Percentiles rank a stretch among this genome's conserved stretches.
Evolutionary conservation across 768 basidiomycete species (phyloP).

Genomic region (Kwoniella sp.): DNA sequence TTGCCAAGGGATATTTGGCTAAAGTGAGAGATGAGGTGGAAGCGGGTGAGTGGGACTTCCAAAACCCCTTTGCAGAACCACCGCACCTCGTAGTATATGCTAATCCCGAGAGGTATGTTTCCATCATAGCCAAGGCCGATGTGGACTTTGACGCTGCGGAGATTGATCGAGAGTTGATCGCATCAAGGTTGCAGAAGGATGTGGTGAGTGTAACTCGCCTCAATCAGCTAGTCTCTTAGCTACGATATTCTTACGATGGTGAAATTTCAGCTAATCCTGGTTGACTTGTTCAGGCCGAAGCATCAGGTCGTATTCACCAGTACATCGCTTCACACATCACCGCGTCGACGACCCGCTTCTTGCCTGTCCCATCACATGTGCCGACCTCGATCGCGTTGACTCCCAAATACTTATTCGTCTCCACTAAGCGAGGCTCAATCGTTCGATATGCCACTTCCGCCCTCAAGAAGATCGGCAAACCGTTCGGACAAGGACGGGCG

Average conservation of each 20-base stretch:
- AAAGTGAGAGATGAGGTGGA: conserved; percentile 75
- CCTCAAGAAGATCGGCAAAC: conserved; percentile 41
- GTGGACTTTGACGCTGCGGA: conserved; percentile 95
- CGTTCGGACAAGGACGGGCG: conserved; percentile 41
- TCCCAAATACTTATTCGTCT: conserved; percentile 75
- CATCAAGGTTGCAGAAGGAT: conserved; percentile 85
- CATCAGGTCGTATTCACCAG: conserved; percentile 46
- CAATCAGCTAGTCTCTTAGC: neutral
- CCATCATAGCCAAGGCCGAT: conserved; percentile 62
- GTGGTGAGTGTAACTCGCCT: conserved; percentile 60
- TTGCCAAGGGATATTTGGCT: conserved; percentile 88
- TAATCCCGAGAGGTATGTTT: no score
- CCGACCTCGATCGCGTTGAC: conserved; percentile 76
- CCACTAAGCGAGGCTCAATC: conserved; percentile 89
- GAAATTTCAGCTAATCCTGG: neutral
- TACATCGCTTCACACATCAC: conserved; percentile 31
- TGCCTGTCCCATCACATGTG: conserved; percentile 61
- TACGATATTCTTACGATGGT: neutral
- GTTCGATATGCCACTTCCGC: conserved; percentile 58
- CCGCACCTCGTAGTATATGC: no score
- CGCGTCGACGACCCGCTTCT: conserved; percentile 54
- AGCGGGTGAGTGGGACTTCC: conserved; percentile 55
- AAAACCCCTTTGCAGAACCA: neutral
- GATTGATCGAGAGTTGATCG: conserved; percentile 89
- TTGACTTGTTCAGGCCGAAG: conserved; percentile 40